Base-by-base conservation (phyloP, 2,329 filamentous ascomycete species). In the Ophiostoma tasmaniense region DNA sequence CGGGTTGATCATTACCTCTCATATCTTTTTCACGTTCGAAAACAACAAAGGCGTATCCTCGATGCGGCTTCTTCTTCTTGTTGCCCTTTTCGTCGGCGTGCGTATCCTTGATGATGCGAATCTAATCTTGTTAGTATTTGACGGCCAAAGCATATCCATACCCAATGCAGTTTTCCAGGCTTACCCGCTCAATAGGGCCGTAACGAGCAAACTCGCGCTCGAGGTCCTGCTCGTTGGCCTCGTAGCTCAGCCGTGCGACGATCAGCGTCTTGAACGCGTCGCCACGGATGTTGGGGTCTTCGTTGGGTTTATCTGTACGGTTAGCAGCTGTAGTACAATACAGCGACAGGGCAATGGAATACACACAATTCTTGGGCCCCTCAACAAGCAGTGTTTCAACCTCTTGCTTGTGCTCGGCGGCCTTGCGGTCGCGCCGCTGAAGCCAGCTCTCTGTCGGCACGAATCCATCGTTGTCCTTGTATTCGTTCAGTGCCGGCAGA, bases 1-100 rank as follows among this genome's bases (percentile, higher is more conserved):
- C 64, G 69, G 69, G 66, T 70, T 64, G 22, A 39, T 68, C 52
- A 82, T 87, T 96, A 97, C 93, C 93, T 92, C 96, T 96, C 93
- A 98, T 97, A 78, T 98, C 95, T 80, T 94, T 93, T 81, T 98
- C 95, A 78, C 92, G 90, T 80, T 98, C 94, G 77, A 94, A 99
- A 68, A 98, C 92, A 74, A 99, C 90, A 77, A 99, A 99, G 71
- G 92, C 95, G 79, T 99, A 99, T 71, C 95, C 95, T 75, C 90
- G 86, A 76, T 96, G 91, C 66, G 89, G 82, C 81, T 93, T 93
- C 77, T 90, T 90, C 77, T 91, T 89, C 80, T 93, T 92, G 75
- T 89, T 90, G 69, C 84, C 87, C 78, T 85, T 90, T 76, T 86
- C 86, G 74, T 85, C 80, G 71, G 87, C 85, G 74, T 91, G 87